These are phyloP conservation scores for Daldinia eschscholtzii DNA, from an alignment of 2,329 filamentous ascomycete genomes.

Conservation along the genomic window DNA sequence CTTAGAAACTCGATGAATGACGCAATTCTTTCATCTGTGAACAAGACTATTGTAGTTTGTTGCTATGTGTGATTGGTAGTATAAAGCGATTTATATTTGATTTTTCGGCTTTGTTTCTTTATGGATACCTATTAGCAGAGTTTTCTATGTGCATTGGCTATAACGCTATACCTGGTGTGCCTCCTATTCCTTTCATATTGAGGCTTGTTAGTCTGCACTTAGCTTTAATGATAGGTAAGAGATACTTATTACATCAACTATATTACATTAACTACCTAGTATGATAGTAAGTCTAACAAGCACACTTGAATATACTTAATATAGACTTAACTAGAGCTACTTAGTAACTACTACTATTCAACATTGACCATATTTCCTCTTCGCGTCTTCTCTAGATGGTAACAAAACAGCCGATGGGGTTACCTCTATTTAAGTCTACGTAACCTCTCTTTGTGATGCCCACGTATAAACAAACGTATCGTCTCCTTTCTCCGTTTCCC, in stretches of 20 bases:
- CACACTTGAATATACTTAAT: too few species aligned
- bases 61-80: background rate
- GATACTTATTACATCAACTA: too few species aligned
- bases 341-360: too few species aligned
- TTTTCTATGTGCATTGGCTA: too few species aligned
- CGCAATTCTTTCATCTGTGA: background rate
- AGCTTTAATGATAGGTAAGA: too few species aligned
- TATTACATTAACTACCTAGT: too few species aligned
- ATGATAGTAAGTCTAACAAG: too few species aligned
- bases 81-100: background rate
- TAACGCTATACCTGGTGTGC: too few species aligned
- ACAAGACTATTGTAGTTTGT: background rate
- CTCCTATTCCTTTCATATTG: too few species aligned
- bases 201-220: too few species aligned
- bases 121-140: background rate
- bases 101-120: background rate
- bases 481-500: constrained; percentile 15
- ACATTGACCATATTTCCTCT: background rate
- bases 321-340: too few species aligned
- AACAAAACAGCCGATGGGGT: background rate
- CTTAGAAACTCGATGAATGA: background rate
- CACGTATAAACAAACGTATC: background rate
- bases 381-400: background rate
- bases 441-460: background rate
- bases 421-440: background rate